These are phyloP conservation scores for Salix exigua DNA, from an alignment of 345 rosid species.

Conservation along the genomic window DNA sequence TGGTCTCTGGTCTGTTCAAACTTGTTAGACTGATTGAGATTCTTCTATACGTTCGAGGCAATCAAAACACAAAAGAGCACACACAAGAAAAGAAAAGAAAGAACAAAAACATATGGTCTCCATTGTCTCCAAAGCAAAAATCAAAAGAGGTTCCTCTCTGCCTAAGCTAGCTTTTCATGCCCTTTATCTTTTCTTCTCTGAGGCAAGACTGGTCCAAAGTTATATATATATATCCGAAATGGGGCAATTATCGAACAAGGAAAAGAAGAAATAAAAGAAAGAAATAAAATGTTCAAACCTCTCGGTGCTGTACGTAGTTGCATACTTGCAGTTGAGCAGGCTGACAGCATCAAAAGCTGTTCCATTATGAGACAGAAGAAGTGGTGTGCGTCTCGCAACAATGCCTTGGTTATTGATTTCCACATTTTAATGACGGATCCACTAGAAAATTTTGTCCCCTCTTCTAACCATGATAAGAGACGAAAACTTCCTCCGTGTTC, in stretches of 20 bases:
- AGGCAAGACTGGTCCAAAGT: constrained; percentile 24
- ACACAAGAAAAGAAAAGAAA: not conserved
- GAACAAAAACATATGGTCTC: constrained; percentile 6
- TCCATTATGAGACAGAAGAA: too few species aligned
- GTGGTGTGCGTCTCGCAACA: too few species aligned
- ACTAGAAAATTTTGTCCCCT: too few species aligned
- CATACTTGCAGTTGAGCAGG: not conserved
- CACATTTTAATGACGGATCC: too few species aligned
- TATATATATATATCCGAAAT: constrained; percentile 6
- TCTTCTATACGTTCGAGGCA: constrained; percentile 23
- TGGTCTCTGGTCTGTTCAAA: constrained; percentile 43
- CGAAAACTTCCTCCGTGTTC: too few species aligned
- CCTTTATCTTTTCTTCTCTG: constrained; percentile 12
- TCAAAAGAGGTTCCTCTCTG: constrained; percentile 5
- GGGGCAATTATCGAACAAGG: constrained; percentile 17
- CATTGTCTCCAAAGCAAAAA: constrained; percentile 15
- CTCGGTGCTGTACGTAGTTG: not conserved
- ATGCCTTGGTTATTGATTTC: too few species aligned
- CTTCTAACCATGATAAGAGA: too few species aligned
- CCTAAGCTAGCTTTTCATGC: not conserved
- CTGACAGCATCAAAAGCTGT: not conserved
- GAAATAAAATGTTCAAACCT: not conserved
- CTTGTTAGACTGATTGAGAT: constrained; percentile 31
- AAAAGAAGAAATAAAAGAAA: not conserved
- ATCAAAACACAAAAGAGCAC: constrained; percentile 14